Conservation (phyloP, 176 grass and related monocot species). For the Phyllostachys edulis region DNA sequence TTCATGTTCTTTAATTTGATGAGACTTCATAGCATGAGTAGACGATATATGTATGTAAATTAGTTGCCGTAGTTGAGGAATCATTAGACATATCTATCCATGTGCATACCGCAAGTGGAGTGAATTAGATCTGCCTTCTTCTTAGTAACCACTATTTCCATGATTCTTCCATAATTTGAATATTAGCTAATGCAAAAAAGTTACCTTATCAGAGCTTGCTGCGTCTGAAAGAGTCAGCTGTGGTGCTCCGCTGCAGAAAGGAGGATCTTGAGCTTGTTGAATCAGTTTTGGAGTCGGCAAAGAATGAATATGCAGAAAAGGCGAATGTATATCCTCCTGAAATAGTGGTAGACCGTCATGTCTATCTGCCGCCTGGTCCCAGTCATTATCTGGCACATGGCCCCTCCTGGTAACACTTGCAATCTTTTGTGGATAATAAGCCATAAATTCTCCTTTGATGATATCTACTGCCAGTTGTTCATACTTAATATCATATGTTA, state of each 20-base stretch:
- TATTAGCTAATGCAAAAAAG: conserved; percentile 21
- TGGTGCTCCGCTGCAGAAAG: conserved; percentile 71
- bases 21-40: not conserved
- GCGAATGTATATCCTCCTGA: conserved; percentile 51
- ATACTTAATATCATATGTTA: not conserved
- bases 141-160: not conserved
- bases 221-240: conserved; percentile 62
- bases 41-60: not conserved
- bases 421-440: conserved; percentile 18
- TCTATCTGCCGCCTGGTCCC: conserved; percentile 72
- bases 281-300: conserved; percentile 61
- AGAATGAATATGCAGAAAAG: conserved; percentile 67
- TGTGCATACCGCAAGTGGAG: not conserved
- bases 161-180: conserved; percentile 2
- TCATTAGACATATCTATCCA: not conserved
- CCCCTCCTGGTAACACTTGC: conserved; percentile 59
- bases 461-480: not conserved
- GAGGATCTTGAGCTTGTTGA: conserved; percentile 70
- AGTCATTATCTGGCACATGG: conserved; percentile 47
- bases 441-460: not conserved
- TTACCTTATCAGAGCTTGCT: conserved; percentile 64
- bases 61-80: not conserved
- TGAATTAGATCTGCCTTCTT: not conserved
- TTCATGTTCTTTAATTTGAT: not conserved
- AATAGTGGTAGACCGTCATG: conserved; percentile 50